These are phyloP conservation scores for Aspergillus aculeatinus DNA, from an alignment of 2,329 filamentous ascomycete species.

Conservation along the genomic window DNA sequence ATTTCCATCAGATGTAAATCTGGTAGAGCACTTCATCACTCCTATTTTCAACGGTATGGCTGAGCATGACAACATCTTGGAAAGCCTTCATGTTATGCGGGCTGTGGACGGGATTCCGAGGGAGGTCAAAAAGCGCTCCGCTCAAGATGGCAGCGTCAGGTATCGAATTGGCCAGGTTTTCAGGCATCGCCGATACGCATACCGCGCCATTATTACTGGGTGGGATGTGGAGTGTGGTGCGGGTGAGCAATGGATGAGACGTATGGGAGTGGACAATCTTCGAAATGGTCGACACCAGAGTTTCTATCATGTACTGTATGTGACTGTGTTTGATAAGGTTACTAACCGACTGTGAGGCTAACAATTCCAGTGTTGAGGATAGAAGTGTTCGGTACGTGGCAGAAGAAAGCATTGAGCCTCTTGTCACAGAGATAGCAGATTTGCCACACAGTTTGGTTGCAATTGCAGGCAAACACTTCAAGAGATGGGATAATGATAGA, in stretches of 20 bases:
- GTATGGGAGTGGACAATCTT: slow-evolving; percentile 62
- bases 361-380: slow-evolving; percentile 58
- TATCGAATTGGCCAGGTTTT: slow-evolving; percentile 83
- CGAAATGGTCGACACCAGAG: slow-evolving; percentile 63
- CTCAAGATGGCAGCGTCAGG: slow-evolving; percentile 50
- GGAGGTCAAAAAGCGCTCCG: slow-evolving; percentile 39
- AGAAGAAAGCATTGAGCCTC: slow-evolving; percentile 74
- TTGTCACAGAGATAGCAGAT: slow-evolving; percentile 54
- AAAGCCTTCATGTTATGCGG: slow-evolving; percentile 57
- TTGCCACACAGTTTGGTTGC: slow-evolving; percentile 55
- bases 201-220: slow-evolving; percentile 80
- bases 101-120: slow-evolving; percentile 57
- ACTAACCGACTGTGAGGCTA: slow-evolving; percentile 8
- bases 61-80: slow-evolving; percentile 55
- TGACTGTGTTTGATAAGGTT: slow-evolving; percentile 25
- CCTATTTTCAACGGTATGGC: slow-evolving; percentile 57
- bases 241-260: slow-evolving; percentile 62
- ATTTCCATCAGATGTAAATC: slow-evolving; percentile 69
- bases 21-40: slow-evolving; percentile 67
- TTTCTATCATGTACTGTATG: slow-evolving; percentile 87
- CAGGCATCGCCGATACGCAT: slow-evolving; percentile 74
- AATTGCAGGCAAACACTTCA: slow-evolving; percentile 82
- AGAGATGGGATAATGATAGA: slow-evolving; percentile 67
- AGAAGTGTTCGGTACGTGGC: slow-evolving; percentile 72
- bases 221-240: slow-evolving; percentile 68